These are phyloP conservation scores for Rhypophila decipiens DNA, from an alignment of 495 filamentous ascomycete species.

Conservation along the genomic window DNA sequence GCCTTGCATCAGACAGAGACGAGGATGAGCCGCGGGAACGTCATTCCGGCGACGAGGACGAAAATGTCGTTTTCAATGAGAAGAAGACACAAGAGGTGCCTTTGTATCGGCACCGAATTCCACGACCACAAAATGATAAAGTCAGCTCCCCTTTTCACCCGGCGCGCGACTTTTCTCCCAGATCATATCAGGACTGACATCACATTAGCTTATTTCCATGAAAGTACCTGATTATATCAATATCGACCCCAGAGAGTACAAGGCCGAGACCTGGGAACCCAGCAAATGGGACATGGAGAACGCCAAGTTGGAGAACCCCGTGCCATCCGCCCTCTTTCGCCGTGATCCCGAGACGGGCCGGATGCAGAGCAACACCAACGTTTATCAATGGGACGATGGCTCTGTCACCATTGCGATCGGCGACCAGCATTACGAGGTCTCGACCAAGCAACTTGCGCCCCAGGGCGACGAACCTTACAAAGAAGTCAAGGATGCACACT, in stretches of 20 bases:
- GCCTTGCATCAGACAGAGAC: conserved; percentile 77
- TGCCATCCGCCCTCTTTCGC: conserved; percentile 33
- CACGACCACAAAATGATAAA: conserved; percentile 64
- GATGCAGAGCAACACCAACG: conserved; percentile 68
- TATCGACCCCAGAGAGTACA: conserved; percentile 67
- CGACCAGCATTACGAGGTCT: conserved; percentile 71
- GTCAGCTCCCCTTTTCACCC: conserved; percentile 27
- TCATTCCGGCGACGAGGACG: conserved; percentile 41
- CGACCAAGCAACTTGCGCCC: conserved; percentile 69
- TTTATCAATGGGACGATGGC: conserved; percentile 80
- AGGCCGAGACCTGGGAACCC: conserved; percentile 58
- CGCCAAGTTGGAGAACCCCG: conserved; percentile 28
- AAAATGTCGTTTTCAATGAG: conserved; percentile 39
- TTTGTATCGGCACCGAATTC: conserved; percentile 59
- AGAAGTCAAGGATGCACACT: conserved; percentile 66
- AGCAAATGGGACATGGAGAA: conserved; percentile 42
- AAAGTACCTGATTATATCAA: conserved; percentile 74
- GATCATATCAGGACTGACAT: too few species aligned
- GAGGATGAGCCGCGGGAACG: conserved; percentile 32
- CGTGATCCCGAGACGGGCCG: conserved; percentile 36
- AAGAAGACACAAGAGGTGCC: conserved; percentile 52
- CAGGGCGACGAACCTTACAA: conserved; percentile 53
- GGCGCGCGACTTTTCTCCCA: too few species aligned
- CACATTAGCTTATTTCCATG: conserved; percentile 76
- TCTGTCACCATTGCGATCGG: conserved; percentile 71